A percentile compares a stretch with the other conserved stretches of the same genome.
These are phyloP conservation scores for Areca catechu DNA, from an alignment of 176 grass and related monocot species.

Conservation along the genomic window DNA sequence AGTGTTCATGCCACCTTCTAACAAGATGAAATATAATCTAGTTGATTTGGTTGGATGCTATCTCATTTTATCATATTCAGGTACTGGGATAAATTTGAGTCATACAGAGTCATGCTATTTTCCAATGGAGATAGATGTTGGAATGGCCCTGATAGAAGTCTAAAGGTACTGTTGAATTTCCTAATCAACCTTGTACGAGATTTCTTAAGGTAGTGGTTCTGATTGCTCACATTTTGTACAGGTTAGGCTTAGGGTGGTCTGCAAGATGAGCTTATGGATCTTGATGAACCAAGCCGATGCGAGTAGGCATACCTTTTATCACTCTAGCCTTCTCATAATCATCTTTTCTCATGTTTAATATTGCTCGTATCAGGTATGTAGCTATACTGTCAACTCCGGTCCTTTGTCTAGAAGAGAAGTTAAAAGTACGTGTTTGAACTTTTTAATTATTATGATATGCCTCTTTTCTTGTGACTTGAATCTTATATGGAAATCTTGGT, in stretches of 20 bases:
- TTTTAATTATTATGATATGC: background rate
- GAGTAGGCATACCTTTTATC: conserved; percentile 44
- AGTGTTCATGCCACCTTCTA: too few species aligned
- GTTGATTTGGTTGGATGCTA: background rate
- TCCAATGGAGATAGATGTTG: conserved; percentile 84
- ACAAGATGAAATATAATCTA: too few species aligned
- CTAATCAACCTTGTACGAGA: background rate
- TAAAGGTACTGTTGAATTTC: conserved; percentile 43
- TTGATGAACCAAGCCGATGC: conserved; percentile 98
- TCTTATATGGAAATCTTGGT: conserved; percentile 18
- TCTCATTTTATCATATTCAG: conserved; percentile 29
- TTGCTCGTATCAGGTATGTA: conserved; percentile 43
- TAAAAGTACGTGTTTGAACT: conserved; percentile 41
- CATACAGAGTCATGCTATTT: conserved; percentile 72
- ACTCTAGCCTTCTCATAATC: background rate
- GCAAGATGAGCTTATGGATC: conserved; percentile 62
- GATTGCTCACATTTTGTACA: conserved; percentile 24
- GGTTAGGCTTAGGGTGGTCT: conserved; percentile 86
- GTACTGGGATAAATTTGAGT: conserved; percentile 95
- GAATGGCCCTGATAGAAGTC: conserved; percentile 91
- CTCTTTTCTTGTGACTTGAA: background rate
- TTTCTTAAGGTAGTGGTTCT: background rate
- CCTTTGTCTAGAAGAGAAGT: conserved; percentile 59
- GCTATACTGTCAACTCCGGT: conserved; percentile 76
- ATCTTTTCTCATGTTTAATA: conserved; percentile 1